Evolutionary conservation across 2,329 filamentous ascomycete genomes (phyloP).

Genomic region (Pestalotiopsis sp.): DNA sequence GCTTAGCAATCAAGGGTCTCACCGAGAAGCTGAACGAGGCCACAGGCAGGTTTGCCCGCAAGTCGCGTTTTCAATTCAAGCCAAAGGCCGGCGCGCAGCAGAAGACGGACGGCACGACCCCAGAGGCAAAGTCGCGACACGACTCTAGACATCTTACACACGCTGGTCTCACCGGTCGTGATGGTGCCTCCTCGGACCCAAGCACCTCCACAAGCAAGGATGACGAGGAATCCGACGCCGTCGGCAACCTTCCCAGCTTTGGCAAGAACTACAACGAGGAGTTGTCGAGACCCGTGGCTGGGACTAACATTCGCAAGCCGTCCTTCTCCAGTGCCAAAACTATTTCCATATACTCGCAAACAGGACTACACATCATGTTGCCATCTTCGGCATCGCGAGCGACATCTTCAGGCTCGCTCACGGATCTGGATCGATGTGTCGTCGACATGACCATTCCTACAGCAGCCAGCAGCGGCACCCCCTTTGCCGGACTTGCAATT

Average conservation of each 20-base stretch:
- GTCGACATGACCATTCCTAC: conserved; percentile 77
- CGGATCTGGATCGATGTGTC: conserved; percentile 68
- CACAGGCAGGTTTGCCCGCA: conserved; percentile 67
- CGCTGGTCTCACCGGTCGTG: neutral
- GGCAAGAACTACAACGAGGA: conserved; percentile 55
- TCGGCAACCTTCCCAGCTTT: conserved; percentile 36
- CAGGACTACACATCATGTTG: conserved; percentile 72
- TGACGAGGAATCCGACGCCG: conserved; percentile 31
- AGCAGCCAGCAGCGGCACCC: conserved; percentile 45
- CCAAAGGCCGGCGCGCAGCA: conserved; percentile 43
- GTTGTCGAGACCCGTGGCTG: conserved; percentile 40
- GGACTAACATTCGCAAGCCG: conserved; percentile 49
- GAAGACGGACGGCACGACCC: conserved; percentile 22
- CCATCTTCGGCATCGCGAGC: conserved; percentile 70
- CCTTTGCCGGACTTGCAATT: conserved; percentile 69
- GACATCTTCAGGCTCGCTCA: conserved; percentile 72
- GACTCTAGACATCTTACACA: neutral
- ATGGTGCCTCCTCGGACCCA: neutral
- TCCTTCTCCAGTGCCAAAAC: conserved; percentile 62
- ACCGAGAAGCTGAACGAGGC: conserved; percentile 76
- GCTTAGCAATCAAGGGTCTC: conserved; percentile 78
- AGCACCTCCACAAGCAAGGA: conserved; percentile 9
- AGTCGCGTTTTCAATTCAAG: conserved; percentile 83
- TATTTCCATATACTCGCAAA: conserved; percentile 67
- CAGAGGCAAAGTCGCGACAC: neutral